Evolutionary conservation across 176 grass and related monocot genomes (phyloP).

Genomic region (Ensete ventricosum): DNA sequence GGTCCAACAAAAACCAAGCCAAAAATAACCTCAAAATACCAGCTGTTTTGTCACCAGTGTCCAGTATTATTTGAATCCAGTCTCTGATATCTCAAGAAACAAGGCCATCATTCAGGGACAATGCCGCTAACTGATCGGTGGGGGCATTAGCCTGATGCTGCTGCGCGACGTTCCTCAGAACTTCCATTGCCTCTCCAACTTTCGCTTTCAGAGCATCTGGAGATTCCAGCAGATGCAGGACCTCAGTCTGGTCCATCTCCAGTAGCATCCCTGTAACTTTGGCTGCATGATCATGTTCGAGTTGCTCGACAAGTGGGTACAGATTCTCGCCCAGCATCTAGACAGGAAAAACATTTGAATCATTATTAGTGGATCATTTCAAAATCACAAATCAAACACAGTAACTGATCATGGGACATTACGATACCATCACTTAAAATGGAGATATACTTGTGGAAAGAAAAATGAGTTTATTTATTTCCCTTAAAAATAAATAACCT

Average conservation of each 20-base stretch:
- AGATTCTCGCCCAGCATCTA: slow-evolving; percentile 89
- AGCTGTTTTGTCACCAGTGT: not conserved
- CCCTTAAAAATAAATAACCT: too few species aligned
- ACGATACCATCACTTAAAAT: too few species aligned
- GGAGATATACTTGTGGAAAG: too few species aligned
- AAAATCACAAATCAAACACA: not conserved
- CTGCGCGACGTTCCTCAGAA: slow-evolving; percentile 63
- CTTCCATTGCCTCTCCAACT: slow-evolving; percentile 92
- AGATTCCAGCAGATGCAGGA: slow-evolving; percentile 88
- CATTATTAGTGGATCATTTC: not conserved
- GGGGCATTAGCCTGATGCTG: slow-evolving; percentile 54
- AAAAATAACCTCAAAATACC: not conserved
- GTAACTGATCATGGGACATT: too few species aligned
- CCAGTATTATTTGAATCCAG: too few species aligned
- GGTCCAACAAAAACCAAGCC: not conserved
- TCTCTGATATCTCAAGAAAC: slow-evolving; percentile 17
- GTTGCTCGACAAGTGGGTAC: slow-evolving; percentile 74
- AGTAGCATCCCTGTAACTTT: slow-evolving; percentile 91
- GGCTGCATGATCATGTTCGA: slow-evolving; percentile 70
- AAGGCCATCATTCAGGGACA: slow-evolving; percentile 48
- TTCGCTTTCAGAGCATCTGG: slow-evolving; percentile 79
- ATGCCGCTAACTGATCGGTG: slow-evolving; percentile 47
- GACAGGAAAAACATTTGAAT: slow-evolving; percentile 1
- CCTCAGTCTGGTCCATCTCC: slow-evolving; percentile 97
- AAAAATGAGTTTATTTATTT: too few species aligned